Conservation (phyloP, 2,329 filamentous ascomycete genomes). For the Annulohypoxylon truncatum region DNA sequence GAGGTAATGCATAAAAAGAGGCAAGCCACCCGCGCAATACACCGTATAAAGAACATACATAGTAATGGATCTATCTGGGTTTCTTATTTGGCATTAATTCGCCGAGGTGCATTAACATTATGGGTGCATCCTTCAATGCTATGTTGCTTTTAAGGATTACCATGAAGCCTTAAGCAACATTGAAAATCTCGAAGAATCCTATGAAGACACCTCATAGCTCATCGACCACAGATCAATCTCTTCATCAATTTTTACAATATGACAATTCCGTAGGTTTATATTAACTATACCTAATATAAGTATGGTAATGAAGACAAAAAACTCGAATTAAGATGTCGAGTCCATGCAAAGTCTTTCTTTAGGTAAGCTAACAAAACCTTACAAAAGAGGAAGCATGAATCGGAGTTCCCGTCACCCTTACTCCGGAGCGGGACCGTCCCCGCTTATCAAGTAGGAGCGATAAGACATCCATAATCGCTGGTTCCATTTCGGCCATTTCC, state of each 20-base stretch:
- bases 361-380: not conserved
- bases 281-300: too few relatives aligned
- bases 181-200: not conserved
- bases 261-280: not conserved
- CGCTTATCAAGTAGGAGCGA: conserved; percentile 11
- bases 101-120: not conserved
- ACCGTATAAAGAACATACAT: too few relatives aligned
- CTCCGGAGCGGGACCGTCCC: not conserved
- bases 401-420: not conserved
- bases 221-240: not conserved
- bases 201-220: not conserved
- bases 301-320: too few relatives aligned
- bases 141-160: not conserved
- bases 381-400: not conserved
- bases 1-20: not conserved
- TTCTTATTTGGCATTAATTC: not conserved
- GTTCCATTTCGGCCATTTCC: not conserved
- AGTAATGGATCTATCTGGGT: too few relatives aligned
- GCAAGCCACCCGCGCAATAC: too few relatives aligned
- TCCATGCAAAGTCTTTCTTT: not conserved
- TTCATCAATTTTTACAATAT: not conserved
- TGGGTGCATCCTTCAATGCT: not conserved
- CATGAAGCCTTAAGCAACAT: not conserved
- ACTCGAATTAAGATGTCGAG: not conserved
- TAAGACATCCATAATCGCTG: not conserved